Conservation (phyloP, 768 basidiomycete species). For the Cubamyces sp. region DNA sequence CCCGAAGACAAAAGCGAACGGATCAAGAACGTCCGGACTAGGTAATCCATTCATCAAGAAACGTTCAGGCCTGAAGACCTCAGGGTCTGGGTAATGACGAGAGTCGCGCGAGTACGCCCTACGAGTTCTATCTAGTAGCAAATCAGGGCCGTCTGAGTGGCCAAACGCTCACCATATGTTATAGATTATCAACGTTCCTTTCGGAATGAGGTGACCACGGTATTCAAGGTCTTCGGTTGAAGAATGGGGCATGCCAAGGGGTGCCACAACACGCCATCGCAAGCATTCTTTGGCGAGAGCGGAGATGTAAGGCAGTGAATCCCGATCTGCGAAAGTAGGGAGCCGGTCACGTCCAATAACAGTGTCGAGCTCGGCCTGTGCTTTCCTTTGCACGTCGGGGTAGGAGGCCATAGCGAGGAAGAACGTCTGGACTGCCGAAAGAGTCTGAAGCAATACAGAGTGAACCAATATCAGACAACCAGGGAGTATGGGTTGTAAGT, state of each 20-base stretch:
- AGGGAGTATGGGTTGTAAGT: no score
- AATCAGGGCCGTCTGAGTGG: not conserved
- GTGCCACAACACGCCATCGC: constrained; percentile 22
- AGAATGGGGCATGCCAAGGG: constrained; percentile 24
- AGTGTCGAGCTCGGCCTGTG: constrained; percentile 24
- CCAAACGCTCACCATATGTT: constrained; percentile 22
- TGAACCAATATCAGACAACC: no score
- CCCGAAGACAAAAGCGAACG: not conserved
- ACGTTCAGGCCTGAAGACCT: constrained; percentile 26
- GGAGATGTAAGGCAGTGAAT: constrained; percentile 27
- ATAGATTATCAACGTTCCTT: constrained; percentile 18
- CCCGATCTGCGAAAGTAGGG: constrained; percentile 26
- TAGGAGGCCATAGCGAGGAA: constrained; percentile 22
- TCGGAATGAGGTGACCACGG: constrained; percentile 25
- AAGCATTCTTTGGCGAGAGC: constrained; percentile 31
- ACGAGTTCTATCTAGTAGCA: not conserved
- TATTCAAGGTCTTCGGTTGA: constrained; percentile 24
- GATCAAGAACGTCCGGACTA: constrained; percentile 5
- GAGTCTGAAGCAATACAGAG: constrained; percentile 2
- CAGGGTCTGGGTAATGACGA: constrained; percentile 18
- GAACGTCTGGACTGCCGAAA: constrained; percentile 16
- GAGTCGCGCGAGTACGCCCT: constrained; percentile 19
- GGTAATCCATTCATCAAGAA: constrained; percentile 13
- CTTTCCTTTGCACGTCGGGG: constrained; percentile 23
- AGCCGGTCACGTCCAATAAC: constrained; percentile 27